Evolutionary conservation across 2,329 filamentous ascomycete species (phyloP).

Genomic region (Pleomassaria siparia): DNA sequence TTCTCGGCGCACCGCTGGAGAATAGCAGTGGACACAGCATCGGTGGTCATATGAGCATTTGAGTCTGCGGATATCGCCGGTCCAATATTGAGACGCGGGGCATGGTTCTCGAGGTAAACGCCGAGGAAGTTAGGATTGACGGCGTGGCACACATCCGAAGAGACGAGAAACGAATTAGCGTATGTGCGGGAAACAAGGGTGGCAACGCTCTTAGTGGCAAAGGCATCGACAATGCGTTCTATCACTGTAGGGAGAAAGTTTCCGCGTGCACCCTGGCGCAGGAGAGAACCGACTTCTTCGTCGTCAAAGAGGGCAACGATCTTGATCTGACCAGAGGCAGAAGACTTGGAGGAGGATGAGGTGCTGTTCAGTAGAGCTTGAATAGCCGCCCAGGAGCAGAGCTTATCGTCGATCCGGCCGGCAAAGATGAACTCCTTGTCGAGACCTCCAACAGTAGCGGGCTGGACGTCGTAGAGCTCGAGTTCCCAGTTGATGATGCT

Average conservation of each 20-base stretch:
- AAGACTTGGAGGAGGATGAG: conserved; percentile 48
- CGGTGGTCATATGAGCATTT: conserved; percentile 96
- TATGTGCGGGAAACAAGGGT: conserved; percentile 76
- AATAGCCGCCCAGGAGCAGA: conserved; percentile 91
- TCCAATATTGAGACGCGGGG: conserved; percentile 85
- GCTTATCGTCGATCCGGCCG: conserved; percentile 94
- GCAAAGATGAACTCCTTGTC: conserved; percentile 94
- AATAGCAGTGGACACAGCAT: conserved; percentile 80
- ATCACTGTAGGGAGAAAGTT: conserved; percentile 85
- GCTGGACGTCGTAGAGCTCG: conserved; percentile 89
- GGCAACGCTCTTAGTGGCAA: conserved; percentile 50
- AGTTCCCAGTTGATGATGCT: conserved; percentile 95
- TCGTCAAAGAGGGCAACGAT: conserved; percentile 94
- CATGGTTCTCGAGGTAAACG: conserved; percentile 81
- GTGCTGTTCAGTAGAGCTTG: conserved; percentile 75
- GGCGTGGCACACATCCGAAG: conserved; percentile 90
- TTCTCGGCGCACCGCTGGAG: conserved; percentile 77
- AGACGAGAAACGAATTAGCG: conserved; percentile 88
- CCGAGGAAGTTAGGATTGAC: conserved; percentile 91
- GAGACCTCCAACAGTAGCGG: conserved; percentile 78
- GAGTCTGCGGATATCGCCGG: conserved; percentile 77
- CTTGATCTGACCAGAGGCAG: conserved; percentile 72
- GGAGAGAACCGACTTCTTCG: conserved; percentile 89
- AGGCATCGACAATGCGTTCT: conserved; percentile 76
- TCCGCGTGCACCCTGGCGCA: conserved; percentile 84